A percentile compares a stretch with the other conserved stretches of the same genome.
Evolutionary conservation across 805 yeast species (phyloP).

Genomic region (Metschnikowia amazonensis): DNA sequence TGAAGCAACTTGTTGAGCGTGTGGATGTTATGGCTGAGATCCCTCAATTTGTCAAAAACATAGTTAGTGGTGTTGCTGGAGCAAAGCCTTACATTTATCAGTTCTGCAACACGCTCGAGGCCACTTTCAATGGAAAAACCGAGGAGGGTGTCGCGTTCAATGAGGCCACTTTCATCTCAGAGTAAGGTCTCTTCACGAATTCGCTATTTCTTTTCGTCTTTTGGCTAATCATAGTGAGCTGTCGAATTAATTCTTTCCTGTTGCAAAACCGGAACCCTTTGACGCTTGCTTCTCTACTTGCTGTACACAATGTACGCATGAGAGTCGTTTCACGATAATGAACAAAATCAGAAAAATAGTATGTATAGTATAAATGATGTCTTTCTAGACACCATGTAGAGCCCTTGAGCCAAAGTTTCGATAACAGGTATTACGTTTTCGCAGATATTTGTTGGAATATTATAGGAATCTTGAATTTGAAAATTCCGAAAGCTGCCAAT

Average conservation of each 20-base stretch:
- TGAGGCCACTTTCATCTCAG: conserved; percentile 77
- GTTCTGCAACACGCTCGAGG: conserved; percentile 62
- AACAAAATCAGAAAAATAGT: background rate
- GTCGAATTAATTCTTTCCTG: background rate
- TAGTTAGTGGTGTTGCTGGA: conserved; percentile 92
- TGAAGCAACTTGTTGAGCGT: conserved; percentile 69
- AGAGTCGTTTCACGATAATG: background rate
- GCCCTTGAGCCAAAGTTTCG: too few species aligned
- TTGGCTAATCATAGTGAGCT: background rate
- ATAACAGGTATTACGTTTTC: too few species aligned
- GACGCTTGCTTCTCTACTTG: background rate
- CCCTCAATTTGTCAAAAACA: conserved; percentile 88
- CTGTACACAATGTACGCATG: background rate
- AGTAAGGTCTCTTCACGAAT: conserved; percentile 18
- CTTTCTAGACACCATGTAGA: too few species aligned
- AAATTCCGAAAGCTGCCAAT: too few species aligned
- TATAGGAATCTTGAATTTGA: too few species aligned
- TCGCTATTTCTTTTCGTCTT: background rate
- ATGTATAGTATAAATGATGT: background rate
- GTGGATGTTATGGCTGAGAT: conserved; percentile 98
- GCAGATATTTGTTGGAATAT: too few species aligned
- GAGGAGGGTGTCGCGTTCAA: conserved; percentile 68
- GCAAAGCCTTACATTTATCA: conserved; percentile 97
- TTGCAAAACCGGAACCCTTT: background rate
- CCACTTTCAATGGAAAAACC: conserved; percentile 39